phyloP scores from a whole-genome alignment of 805 yeast genomes.

The Priceomyces fermenticarens region DNA sequence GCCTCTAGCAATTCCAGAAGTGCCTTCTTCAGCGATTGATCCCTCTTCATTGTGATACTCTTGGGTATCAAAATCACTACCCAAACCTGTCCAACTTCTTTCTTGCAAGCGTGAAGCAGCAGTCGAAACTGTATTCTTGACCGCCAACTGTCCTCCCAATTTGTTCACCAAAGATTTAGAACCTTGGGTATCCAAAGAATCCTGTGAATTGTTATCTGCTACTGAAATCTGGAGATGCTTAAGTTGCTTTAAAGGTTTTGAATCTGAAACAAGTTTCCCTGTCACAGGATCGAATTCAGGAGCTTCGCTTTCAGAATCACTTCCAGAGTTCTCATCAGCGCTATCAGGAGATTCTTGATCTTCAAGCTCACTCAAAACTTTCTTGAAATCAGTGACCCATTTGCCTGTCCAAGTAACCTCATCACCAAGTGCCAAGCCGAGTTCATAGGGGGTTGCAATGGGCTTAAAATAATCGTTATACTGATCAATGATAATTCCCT shows the following conservation, averaged over 20 bases:
- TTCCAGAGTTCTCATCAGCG: constrained; percentile 19
- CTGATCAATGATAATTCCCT: constrained; percentile 84
- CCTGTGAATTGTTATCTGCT: constrained; percentile 17
- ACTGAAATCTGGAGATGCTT: constrained; percentile 60
- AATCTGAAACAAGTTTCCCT: constrained; percentile 64
- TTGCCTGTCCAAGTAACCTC: constrained; percentile 88
- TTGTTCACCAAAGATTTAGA: constrained; percentile 49
- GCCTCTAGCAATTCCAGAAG: constrained; percentile 86
- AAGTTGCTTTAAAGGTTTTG: constrained; percentile 71
- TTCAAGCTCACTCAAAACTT: constrained; percentile 43
- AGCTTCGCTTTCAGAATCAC: constrained; percentile 45
- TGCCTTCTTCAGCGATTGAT: constrained; percentile 78
- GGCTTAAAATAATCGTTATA: constrained; percentile 83
- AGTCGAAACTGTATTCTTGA: constrained; percentile 81
- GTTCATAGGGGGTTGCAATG: constrained; percentile 89
- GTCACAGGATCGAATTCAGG: constrained; percentile 90
- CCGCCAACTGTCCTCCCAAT: constrained; percentile 37
- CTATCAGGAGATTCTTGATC: constrained; percentile 30
- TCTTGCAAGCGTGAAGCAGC: constrained; percentile 75
- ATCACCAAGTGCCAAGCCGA: constrained; percentile 71
- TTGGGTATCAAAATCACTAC: constrained; percentile 64
- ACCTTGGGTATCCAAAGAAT: constrained; percentile 3
- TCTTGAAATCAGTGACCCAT: constrained; percentile 81
- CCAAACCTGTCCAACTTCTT: constrained; percentile 85
- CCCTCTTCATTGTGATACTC: constrained; percentile 57